These are phyloP conservation scores for Globisporangium spinosum DNA, from an alignment of 352 stramenopile genomes.

Conservation along the genomic window DNA sequence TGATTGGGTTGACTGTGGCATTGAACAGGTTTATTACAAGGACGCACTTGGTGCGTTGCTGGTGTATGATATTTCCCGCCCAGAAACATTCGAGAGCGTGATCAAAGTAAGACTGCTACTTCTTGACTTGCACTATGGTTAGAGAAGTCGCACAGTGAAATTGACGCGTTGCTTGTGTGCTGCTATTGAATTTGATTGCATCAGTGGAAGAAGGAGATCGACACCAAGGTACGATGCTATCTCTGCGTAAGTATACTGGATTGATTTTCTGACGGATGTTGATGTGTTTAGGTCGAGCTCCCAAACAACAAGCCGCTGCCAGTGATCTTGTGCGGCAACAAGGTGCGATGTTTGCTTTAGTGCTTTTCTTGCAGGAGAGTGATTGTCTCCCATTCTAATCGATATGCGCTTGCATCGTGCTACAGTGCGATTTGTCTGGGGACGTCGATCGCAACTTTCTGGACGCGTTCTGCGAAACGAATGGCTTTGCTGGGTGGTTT, in stretches of 20 bases:
- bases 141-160: neutral
- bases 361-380: neutral
- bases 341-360: constrained; percentile 36
- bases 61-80: constrained; percentile 92
- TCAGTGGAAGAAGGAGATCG: constrained; percentile 93
- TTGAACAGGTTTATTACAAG: constrained; percentile 88
- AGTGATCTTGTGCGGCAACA: constrained; percentile 92
- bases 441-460: constrained; percentile 75
- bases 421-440: constrained; percentile 80
- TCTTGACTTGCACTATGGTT: neutral
- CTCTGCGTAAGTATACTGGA: neutral
- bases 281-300: constrained; percentile 54
- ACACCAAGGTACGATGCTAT: constrained; percentile 69
- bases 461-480: constrained; percentile 85
- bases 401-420: constrained; percentile 6
- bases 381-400: neutral
- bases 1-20: neutral
- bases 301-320: constrained; percentile 89
- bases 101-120: constrained; percentile 45
- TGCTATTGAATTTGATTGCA: neutral
- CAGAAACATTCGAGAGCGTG: constrained; percentile 89
- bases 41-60: constrained; percentile 88
- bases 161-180: neutral
- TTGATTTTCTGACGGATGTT: neutral
- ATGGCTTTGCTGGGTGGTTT: constrained; percentile 92